Conservation (phyloP, 805 yeast species). For the Sugiyamaella valdiviana region DNA sequence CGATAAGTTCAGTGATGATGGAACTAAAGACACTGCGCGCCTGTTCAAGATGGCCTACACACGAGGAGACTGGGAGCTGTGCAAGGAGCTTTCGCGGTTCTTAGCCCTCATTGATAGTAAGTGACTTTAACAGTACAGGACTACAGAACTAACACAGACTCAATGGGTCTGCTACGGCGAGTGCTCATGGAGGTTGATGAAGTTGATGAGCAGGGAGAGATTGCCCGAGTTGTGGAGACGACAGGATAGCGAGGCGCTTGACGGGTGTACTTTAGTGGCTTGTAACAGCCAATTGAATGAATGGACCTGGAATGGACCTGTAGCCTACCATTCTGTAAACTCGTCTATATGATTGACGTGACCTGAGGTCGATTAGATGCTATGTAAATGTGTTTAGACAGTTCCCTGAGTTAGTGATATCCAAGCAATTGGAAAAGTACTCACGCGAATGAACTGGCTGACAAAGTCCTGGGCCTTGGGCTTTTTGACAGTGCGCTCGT, state of each 20-base stretch:
- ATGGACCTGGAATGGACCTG: too few species aligned
- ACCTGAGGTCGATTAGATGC: too few species aligned
- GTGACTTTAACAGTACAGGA: not conserved
- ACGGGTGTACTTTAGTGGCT: too few species aligned
- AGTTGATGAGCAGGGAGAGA: conserved; percentile 2
- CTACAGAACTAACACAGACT: not conserved
- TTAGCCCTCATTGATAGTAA: conserved; percentile 33
- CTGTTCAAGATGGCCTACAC: conserved; percentile 33
- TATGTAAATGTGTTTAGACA: not conserved
- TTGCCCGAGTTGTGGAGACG: not conserved
- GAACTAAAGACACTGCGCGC: conserved; percentile 25
- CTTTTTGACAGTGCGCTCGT: conserved; percentile 48
- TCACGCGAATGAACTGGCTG: conserved; percentile 48
- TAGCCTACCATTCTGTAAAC: too few species aligned
- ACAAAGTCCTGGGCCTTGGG: conserved; percentile 54
- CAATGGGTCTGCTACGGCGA: conserved; percentile 4
- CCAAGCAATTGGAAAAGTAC: conserved; percentile 1
- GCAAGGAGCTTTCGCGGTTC: conserved; percentile 36
- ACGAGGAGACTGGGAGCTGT: conserved; percentile 30
- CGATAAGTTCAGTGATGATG: conserved; percentile 22
- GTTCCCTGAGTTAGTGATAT: not conserved
- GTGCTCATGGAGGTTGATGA: conserved; percentile 6
- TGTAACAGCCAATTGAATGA: too few species aligned
- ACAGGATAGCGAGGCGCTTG: too few species aligned
- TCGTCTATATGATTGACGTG: too few species aligned